A percentile compares a stretch with the other conserved stretches of the same genome.
phyloP scores from a whole-genome alignment of 306 rosid species.

The Glycine latifolia region DNA sequence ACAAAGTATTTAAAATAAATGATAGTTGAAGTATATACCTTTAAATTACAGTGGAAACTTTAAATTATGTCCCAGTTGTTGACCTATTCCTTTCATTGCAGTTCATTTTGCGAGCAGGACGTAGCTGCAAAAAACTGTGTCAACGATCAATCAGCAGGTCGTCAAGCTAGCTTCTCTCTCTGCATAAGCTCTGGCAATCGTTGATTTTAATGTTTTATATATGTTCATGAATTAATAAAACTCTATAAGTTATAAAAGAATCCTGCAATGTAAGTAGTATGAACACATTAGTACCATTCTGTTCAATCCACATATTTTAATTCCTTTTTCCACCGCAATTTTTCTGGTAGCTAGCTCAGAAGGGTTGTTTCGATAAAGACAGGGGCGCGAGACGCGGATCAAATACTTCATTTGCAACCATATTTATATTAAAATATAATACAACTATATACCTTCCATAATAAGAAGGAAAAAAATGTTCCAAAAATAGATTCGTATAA shows the following conservation, averaged over 20 bases:
- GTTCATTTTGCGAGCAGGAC: not conserved
- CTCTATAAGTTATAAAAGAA: not conserved
- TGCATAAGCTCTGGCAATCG: slow-evolving; percentile 8
- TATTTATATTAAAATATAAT: not conserved
- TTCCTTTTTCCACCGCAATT: not conserved
- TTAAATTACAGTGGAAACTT: no score
- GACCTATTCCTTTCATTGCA: slow-evolving; percentile 6
- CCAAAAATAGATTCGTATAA: not conserved
- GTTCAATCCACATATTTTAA: not conserved
- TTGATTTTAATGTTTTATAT: slow-evolving; percentile 9
- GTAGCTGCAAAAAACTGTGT: not conserved
- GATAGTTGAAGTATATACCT: no score
- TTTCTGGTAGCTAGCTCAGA: slow-evolving; percentile 17
- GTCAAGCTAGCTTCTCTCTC: not conserved
- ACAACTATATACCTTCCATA: not conserved
- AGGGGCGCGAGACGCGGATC: slow-evolving; percentile 32
- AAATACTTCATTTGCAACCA: slow-evolving; percentile 10
- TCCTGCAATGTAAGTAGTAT: slow-evolving; percentile 3
- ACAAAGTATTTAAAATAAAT: no score
- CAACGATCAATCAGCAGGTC: slow-evolving; percentile 31
- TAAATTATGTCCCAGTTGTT: not conserved
- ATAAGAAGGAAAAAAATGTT: not conserved
- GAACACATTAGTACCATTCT: slow-evolving; percentile 26
- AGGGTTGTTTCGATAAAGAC: slow-evolving; percentile 46
- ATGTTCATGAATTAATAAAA: slow-evolving; percentile 15